Conservation (phyloP, 169 alveolate genomes). For the Theileria orientalis region DNA sequence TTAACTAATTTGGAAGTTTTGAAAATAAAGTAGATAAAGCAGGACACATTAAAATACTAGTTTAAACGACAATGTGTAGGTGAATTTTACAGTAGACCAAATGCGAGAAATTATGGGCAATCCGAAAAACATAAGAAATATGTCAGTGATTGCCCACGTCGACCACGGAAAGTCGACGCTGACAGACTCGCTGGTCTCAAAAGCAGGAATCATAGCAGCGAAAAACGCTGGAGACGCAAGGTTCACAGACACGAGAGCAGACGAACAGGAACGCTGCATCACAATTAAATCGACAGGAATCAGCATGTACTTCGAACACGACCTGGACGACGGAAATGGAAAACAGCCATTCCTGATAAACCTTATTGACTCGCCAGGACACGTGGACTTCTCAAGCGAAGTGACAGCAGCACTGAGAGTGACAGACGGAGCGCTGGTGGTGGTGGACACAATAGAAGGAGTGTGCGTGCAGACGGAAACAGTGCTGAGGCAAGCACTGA, state of each 20-base stretch:
- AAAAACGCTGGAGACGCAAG: slow-evolving; percentile 99
- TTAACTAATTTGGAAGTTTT: no score
- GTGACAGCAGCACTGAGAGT: slow-evolving; percentile 99
- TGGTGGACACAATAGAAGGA: slow-evolving; percentile 99
- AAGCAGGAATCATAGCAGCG: slow-evolving; percentile 98
- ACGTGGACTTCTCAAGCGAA: slow-evolving; percentile 99
- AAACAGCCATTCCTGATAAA: slow-evolving; percentile 92
- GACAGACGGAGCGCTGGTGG: slow-evolving; percentile 99
- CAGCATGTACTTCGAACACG: slow-evolving; percentile 96
- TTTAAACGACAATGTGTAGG: no score
- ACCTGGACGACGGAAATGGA: slow-evolving; percentile 88
- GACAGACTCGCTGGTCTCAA: slow-evolving; percentile 97
- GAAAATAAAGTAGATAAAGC: no score
- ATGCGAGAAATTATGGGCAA: slow-evolving; percentile 98
- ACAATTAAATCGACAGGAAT: slow-evolving; percentile 99
- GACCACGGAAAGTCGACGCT: slow-evolving; percentile 99
- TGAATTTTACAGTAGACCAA: slow-evolving; percentile 99
- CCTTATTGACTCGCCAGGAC: slow-evolving; percentile 99
- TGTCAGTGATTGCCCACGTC: slow-evolving; percentile 99
- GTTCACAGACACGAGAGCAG: slow-evolving; percentile 98
- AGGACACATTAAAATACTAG: no score
- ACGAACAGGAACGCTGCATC: slow-evolving; percentile 99
- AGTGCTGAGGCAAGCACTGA: slow-evolving; percentile 98
- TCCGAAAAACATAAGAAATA: slow-evolving; percentile 97
- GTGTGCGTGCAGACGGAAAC: slow-evolving; percentile 99